Evolutionary conservation across 257 asterid species (phyloP).

Genomic region (Solanum okadae): DNA sequence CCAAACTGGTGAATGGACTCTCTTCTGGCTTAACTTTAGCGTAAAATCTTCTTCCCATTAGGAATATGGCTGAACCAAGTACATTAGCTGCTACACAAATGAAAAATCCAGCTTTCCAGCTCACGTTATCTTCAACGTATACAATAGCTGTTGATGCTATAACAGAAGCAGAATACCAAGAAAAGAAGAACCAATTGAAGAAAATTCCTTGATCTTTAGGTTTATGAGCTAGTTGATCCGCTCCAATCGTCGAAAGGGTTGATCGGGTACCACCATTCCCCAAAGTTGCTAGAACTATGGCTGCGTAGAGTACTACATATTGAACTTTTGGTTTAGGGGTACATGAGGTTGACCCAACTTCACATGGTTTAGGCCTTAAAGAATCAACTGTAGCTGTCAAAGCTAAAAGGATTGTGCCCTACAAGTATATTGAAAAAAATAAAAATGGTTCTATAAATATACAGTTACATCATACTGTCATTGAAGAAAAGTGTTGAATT

Average conservation of each 20-base stretch:
- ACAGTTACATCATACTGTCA: too few relatives aligned
- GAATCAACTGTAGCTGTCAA: conserved; percentile 21
- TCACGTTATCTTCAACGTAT: conserved; percentile 29
- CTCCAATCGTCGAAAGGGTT: conserved; percentile 39
- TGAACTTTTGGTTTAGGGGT: conserved; percentile 16
- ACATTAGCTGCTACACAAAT: conserved; percentile 10
- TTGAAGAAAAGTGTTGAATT: too few relatives aligned
- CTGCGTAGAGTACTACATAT: conserved; percentile 17
- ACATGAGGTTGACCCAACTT: conserved; percentile 8
- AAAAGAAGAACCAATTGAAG: conserved; percentile 36
- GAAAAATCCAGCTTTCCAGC: conserved; percentile 36
- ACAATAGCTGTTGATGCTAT: conserved; percentile 26
- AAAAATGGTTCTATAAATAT: too few relatives aligned
- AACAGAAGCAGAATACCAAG: conserved; percentile 3
- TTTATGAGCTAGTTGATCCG: conserved; percentile 20
- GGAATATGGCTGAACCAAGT: conserved; percentile 20
- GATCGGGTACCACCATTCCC: conserved; percentile 33
- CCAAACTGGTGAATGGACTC: conserved; percentile 8
- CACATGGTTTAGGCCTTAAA: conserved; percentile 25
- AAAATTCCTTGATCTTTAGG: conserved; percentile 17
- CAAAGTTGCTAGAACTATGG: conserved; percentile 11
- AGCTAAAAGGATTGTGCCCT: conserved; percentile 31
- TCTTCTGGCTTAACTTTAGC: neutral
- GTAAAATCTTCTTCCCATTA: conserved; percentile 24
- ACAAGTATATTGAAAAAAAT: neutral